phyloP scores from a whole-genome alignment of 148 eudicot genomes.

The Amaranthus palmeri region DNA sequence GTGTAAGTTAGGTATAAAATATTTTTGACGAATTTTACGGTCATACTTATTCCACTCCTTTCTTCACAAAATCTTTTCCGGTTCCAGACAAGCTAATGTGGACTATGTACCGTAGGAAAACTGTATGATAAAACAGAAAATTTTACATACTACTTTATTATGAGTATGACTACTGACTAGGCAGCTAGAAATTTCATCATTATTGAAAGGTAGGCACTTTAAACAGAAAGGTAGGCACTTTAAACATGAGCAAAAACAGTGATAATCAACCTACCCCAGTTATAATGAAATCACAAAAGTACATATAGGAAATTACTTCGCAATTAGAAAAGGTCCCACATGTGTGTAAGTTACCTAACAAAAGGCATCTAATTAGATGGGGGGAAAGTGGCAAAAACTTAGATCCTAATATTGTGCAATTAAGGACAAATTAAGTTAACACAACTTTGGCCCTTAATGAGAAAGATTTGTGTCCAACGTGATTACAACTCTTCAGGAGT shows the following conservation, averaged over 20 bases:
- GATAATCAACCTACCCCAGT: conserved; percentile 23
- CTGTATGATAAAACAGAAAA: background rate
- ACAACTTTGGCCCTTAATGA: background rate
- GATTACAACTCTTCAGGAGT: conserved; percentile 11
- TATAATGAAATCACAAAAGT: background rate
- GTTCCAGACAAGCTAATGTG: background rate
- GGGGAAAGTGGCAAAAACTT: background rate
- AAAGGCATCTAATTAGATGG: background rate
- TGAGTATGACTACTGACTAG: too few relatives aligned
- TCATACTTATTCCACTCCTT: too few relatives aligned
- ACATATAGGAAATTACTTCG: background rate
- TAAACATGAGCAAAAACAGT: background rate
- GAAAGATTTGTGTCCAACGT: conserved; percentile 10
- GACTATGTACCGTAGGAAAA: background rate
- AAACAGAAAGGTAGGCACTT: background rate
- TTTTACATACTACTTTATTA: too few relatives aligned
- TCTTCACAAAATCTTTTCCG: background rate
- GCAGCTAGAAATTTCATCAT: background rate
- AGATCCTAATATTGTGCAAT: conserved; percentile 3
- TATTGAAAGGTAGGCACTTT: background rate
- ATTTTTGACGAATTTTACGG: too few relatives aligned
- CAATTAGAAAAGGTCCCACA: background rate
- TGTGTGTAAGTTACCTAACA: conserved; percentile 1
- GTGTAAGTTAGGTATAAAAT: too few relatives aligned
- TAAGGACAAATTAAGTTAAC: background rate